Percentiles rank a stretch among this genome's conserved stretches.
These are phyloP conservation scores for Xylaria sp. DNA, from an alignment of 2,329 filamentous ascomycete species.

Conservation along the genomic window DNA sequence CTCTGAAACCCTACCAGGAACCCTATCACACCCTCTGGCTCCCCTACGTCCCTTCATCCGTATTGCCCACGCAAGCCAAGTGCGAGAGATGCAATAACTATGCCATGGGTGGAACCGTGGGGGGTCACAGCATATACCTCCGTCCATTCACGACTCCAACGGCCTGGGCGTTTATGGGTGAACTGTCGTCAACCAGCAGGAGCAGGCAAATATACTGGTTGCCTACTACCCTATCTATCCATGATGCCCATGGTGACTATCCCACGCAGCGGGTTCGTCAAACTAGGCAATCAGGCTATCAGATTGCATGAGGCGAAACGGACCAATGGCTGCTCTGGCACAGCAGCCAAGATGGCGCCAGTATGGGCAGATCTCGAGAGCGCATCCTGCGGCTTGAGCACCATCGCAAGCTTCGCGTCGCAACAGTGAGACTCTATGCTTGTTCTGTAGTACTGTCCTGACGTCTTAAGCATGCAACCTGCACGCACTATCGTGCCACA, in stretches of 20 bases:
- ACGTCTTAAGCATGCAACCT: conserved; percentile 35
- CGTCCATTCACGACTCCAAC: conserved; percentile 39
- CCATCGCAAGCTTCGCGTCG: conserved; percentile 36
- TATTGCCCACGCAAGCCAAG: conserved; percentile 34
- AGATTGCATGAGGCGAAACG: conserved; percentile 34
- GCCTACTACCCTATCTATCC: conserved; percentile 12
- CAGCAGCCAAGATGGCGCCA: conserved; percentile 35
- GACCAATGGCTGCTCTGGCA: conserved; percentile 26
- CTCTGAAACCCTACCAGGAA: background rate
- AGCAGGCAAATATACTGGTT: conserved; percentile 8
- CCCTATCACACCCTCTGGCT: conserved; percentile 9
- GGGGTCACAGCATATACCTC: conserved; percentile 45
- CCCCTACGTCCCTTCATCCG: conserved; percentile 29
- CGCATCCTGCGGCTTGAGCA: conserved; percentile 35
- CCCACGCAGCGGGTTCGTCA: conserved; percentile 27
- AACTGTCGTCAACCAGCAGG: conserved; percentile 27
- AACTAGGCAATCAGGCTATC: conserved; percentile 37
- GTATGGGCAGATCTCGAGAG: conserved; percentile 38
- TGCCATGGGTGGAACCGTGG: conserved; percentile 45
- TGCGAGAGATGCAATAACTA: conserved; percentile 32
- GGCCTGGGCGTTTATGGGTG: conserved; percentile 29
- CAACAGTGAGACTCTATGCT: conserved; percentile 34
- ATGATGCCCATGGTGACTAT: conserved; percentile 15
- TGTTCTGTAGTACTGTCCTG: conserved; percentile 34
- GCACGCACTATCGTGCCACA: conserved; percentile 37